Base-by-base conservation (phyloP, 192 early-diverging fungal species). In the Gamsiella multidivaricata region DNA sequence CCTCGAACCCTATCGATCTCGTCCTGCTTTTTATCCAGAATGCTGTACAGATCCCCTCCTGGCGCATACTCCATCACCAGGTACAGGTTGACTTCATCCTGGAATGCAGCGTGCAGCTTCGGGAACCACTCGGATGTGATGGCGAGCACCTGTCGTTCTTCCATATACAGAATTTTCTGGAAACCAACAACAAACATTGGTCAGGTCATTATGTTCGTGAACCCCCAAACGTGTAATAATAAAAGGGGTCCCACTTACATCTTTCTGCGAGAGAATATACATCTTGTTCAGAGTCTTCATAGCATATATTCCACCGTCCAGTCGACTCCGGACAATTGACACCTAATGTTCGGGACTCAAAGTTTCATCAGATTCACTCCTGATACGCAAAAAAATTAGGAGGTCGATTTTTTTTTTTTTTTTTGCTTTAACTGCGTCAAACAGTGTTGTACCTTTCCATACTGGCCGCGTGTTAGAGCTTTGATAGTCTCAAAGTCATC, bases 151-250 rank as follows among this genome's bases (percentile, higher is more conserved):
- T 93, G 84, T 29, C 91, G 83, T 57, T 95, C 94, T 68, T 96
- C 95, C 89, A 96, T 91, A 54, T 94, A 96, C 66, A 94, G 91
- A 9, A 90, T 90, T 62, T 94, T 92, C 94, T 95, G 85, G 42
- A 56, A 23, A 26, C n/a, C 3, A 28, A 62, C 8, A 31, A 8
- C 15, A 20, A 32, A 25, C 3, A 23, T 67, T 91, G 88, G 80
- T 91, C 88, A 23, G 84, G 81, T 56, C 84, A 91, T 69, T 92
- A 89, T 47, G 12, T 37, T 36, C 34, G 4, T 12, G 11, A 25
- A 31, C 22, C 5, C 2, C 3, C 25, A n/a, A 94, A 81, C 37
- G 88, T 89, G 29, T 83, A 71, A 61, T 93, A 93, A 71, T 91
- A 90, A 29, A 92, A 81, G 34, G 88, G 89, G 61, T 93, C 93